Evolutionary conservation across 2,329 filamentous ascomycete species (phyloP), one percentile per base, ranked within the genome.

Genomic region (Xylariales sp.): DNA sequence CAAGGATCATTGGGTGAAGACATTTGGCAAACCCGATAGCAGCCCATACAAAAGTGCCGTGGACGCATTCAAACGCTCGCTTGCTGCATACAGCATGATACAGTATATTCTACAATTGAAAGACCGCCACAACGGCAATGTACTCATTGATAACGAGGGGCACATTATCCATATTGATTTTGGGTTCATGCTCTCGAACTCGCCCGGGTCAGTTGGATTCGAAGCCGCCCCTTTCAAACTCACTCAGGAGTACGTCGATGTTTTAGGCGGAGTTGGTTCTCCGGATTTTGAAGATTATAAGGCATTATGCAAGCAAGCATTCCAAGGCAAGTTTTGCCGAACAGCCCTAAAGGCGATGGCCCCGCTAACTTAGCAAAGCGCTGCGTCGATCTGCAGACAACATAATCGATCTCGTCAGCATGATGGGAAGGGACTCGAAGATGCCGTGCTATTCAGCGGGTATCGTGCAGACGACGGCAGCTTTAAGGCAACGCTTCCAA

Each of bases 91-190:
- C 80, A 94, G 92, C 80, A 90, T 95, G 71, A 93, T 96, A 69
- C 93, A 90, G 65, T 96, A 96, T 76, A 84, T 96, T 57, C 83
- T 96, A 62, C 93, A 96, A 79, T 87, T 96, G 67, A 96, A 96
- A 78, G 93, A 96, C 76, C 86, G 93, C 12, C 93, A 96, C 78
- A 96, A 96, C 76, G 93, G 93, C 62, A 96, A 96, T 75, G 91
- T 96, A 14, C 85, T 96, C 67, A 91, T 96, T 74, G 93, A 95
- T 79, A 93, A 92, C 75, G 90, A 93, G 78, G 93, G 93, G 9
- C 93, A 96, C 77, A 94, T 95, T 64, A 90, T 96, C 68, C 93
- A 96, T 77, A 96, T 96, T 69, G 93, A 96, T 79, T 96, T 96
- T 79, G 93, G 93, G 63, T 96, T 96, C 78, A 95, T 96, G 91